A percentile compares a stretch with the other conserved stretches of the same genome.
phyloP scores from a whole-genome alignment of 208 protist species.

The Leishmania guyanensis region DNA sequence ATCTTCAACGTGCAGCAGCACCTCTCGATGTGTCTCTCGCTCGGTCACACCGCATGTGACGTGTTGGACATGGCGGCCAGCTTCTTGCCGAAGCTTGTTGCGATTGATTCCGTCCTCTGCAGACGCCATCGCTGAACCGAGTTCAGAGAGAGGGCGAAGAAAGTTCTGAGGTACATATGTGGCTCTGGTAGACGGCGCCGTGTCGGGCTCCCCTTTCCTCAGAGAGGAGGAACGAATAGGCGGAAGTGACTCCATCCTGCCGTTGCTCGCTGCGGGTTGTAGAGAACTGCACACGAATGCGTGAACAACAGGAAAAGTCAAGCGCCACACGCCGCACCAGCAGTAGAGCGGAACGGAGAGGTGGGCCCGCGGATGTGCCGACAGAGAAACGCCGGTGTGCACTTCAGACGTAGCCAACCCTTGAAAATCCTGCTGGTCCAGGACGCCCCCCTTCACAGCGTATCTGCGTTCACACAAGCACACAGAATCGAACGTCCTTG shows the following conservation, averaged over 20 bases:
- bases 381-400: neutral
- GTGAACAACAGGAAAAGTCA: too few relatives aligned
- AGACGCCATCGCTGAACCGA: neutral
- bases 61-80: slow-evolving; percentile 23
- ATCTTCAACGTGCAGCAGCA: slow-evolving; percentile 56
- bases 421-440: neutral
- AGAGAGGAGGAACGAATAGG: slow-evolving; percentile 1
- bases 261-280: neutral
- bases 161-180: neutral
- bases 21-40: slow-evolving; percentile 40
- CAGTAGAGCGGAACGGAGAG: neutral
- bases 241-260: slow-evolving; percentile 9
- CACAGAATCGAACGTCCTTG: neutral
- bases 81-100: slow-evolving; percentile 32
- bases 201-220: neutral
- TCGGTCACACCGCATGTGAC: slow-evolving; percentile 32
- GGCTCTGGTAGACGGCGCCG: neutral
- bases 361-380: neutral
- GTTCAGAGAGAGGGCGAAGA: neutral
- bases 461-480: neutral
- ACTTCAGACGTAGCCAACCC: neutral
- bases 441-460: neutral
- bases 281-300: neutral
- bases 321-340: neutral
- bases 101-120: slow-evolving; percentile 26